Evolutionary conservation across 2,329 filamentous ascomycete species (phyloP), one percentile per base, ranked within the genome.

Genomic region (Aspergillus sp.): DNA sequence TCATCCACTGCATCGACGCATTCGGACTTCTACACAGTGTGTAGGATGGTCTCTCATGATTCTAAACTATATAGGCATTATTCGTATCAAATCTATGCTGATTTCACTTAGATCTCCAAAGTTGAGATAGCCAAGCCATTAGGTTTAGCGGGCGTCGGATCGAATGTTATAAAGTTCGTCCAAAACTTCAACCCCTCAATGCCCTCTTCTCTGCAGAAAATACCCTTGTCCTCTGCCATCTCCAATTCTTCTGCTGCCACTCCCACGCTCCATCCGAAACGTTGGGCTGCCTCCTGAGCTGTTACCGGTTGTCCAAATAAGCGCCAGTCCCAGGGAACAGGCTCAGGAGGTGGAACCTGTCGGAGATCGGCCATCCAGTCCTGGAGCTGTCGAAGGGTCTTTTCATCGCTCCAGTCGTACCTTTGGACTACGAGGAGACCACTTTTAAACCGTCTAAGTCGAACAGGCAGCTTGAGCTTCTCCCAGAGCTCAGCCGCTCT

Each of bases 251-350:
- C 95, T 59, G 89, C 90, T 1, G 95, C 95, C 21, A 99, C 93
- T 8, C 95, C 95, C 7, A 99, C 89, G 71, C 95, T 98, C 95
- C 95, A 99, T 6, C 93, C 91, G 75, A 99, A 99, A 50, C 86
- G 82, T 73, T 96, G 90, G 0, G 95, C 95, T 0, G 87, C 86
- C 69, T 98, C 93, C 70, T 95, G 90, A 2, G 92, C 91, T 14
- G 92, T 97, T 27, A 98, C 87, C 9, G 95, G 92, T 56, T 88
- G 84, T 0, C 95, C 93, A 72, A 91, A 97, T 41, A 80, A 68
- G 47, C 81, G 81, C 89, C 88, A 91, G 67, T 96, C 88, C 90
- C 90, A 95, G 0, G 81, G 66, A 35, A 88, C 81, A 3, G 89
- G 83, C n/a, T 79, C 80, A 1, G 86, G 82, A 0, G 88, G 87